These are phyloP conservation scores for Rasamsonia emersonii DNA, from an alignment of 2,329 filamentous ascomycete species.

Conservation along the genomic window DNA sequence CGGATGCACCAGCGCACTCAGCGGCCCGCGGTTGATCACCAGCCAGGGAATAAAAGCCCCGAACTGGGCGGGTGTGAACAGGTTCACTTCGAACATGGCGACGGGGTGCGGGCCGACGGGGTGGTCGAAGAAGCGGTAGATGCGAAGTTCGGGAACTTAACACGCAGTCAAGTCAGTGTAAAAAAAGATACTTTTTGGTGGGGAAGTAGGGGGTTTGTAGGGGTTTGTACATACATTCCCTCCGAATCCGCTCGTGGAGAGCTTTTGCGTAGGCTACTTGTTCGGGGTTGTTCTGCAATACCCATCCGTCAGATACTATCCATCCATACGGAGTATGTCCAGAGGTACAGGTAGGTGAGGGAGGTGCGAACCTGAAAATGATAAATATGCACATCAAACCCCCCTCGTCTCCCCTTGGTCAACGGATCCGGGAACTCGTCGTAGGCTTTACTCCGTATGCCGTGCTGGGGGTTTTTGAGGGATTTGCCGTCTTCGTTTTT, in stretches of 20 bases:
- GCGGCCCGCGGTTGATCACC: slow-evolving; percentile 67
- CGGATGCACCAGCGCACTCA: slow-evolving; percentile 73
- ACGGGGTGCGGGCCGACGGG: slow-evolving; percentile 75
- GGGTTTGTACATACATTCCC: slow-evolving; percentile 55
- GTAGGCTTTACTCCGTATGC: slow-evolving; percentile 43
- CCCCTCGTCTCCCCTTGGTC: slow-evolving; percentile 56
- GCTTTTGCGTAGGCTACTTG: slow-evolving; percentile 61
- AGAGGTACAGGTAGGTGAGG: background rate
- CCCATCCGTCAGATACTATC: background rate
- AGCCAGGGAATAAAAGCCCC: slow-evolving; percentile 84
- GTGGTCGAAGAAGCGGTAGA: slow-evolving; percentile 68
- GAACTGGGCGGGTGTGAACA: slow-evolving; percentile 79
- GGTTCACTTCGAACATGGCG: slow-evolving; percentile 87
- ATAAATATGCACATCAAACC: slow-evolving; percentile 84
- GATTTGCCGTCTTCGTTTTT: slow-evolving; percentile 62
- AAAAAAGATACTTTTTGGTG: no score
- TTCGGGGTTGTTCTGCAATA: slow-evolving; percentile 46
- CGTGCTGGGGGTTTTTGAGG: slow-evolving; percentile 52
- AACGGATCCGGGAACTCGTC: slow-evolving; percentile 60
- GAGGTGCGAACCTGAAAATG: slow-evolving; percentile 48
- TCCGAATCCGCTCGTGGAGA: slow-evolving; percentile 67
- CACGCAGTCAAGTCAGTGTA: no score
- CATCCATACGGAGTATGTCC: background rate
- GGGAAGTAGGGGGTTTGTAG: no score
- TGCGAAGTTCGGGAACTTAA: slow-evolving; percentile 71